Evolutionary conservation across 164 flowering plant species (phyloP), one percentile per base, ranked within the genome.

Genomic region (Chimonanthus salicifolius): DNA sequence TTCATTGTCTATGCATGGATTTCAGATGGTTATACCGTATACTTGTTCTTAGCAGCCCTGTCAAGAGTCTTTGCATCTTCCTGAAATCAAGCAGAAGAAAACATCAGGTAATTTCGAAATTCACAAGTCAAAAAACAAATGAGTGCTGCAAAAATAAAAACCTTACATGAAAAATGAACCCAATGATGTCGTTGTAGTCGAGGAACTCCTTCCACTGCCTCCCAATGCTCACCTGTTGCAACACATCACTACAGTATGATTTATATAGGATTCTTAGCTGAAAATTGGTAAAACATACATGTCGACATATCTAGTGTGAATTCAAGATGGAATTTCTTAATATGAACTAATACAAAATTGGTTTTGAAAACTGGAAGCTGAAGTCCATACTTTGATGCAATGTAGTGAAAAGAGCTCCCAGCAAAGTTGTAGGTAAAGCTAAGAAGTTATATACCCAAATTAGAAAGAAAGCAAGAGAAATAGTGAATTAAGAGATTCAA

Each of bases 181-280:
- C 92, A 8, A 90, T 83, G 65, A 44, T 83, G 0, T 87, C 92
- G 47, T 79, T 90, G 85, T 81, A 83, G 73, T 92, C 93, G 15
- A 92, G 84, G 67, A 89, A 85, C 76, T 86, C 90, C 83, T 92
- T 92, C 97, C 94, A 90, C 74, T 92, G 92, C 76, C 73, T 86
- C 64, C 92, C 97, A 80, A 92, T 88, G 88, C 92, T 84, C 58
- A 80, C 6, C 89, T 87, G 83, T 58, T 76, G 78, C 44, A 75
- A 48, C 45, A 47, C 60, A 16, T 6, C 62, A 60, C 33, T 45
- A 47, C 8, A n/a, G 13, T 8, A 70, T 54, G 45, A 21, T 43
- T 70, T 33, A 70, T 21, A 43, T 21, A 47, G 11, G 63, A 66
- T 45, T 44, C 16, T 45, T 44, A 8, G 33, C n/a, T n/a, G 58